A percentile compares a stretch with the other conserved stretches of the same genome.
These are phyloP conservation scores for Calonectria pseudoreteaudii DNA, from an alignment of 2,329 filamentous ascomycete genomes.

Conservation along the genomic window DNA sequence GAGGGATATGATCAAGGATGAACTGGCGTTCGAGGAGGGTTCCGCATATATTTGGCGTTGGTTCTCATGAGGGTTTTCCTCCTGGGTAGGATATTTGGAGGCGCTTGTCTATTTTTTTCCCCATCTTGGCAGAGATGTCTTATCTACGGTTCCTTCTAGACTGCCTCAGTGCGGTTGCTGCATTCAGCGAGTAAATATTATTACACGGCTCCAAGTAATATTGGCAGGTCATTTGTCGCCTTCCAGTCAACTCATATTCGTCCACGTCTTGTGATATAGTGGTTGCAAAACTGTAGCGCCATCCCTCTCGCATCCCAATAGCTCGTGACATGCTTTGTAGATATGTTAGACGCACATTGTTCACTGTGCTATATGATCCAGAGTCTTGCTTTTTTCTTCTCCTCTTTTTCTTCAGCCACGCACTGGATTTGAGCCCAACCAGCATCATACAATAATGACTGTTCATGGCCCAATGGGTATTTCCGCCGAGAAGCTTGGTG, in stretches of 20 bases:
- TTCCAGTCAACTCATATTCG: background rate
- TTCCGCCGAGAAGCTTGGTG: background rate
- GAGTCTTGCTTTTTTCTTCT: background rate
- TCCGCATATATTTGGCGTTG: constrained; percentile 43
- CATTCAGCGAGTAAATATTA: background rate
- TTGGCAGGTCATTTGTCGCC: background rate
- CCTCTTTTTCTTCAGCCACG: background rate
- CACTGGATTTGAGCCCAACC: background rate
- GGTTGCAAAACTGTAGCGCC: no score
- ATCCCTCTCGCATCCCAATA: background rate
- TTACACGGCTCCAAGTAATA: background rate
- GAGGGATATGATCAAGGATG: constrained; percentile 43
- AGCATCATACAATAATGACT: background rate
- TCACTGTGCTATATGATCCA: background rate
- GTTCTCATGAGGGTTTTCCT: constrained; percentile 33
- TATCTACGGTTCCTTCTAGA: background rate
- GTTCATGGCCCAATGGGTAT: background rate
- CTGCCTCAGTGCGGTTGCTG: background rate
- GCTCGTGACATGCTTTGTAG: background rate
- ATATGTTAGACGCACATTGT: no score
- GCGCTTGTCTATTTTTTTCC: constrained; percentile 21
- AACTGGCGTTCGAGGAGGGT: constrained; percentile 38
- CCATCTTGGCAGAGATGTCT: background rate
- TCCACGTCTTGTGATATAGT: background rate
- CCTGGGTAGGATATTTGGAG: constrained; percentile 27